Evolutionary conservation across 805 yeast genomes (phyloP).

Genomic region (Clavispora phyllophila): DNA sequence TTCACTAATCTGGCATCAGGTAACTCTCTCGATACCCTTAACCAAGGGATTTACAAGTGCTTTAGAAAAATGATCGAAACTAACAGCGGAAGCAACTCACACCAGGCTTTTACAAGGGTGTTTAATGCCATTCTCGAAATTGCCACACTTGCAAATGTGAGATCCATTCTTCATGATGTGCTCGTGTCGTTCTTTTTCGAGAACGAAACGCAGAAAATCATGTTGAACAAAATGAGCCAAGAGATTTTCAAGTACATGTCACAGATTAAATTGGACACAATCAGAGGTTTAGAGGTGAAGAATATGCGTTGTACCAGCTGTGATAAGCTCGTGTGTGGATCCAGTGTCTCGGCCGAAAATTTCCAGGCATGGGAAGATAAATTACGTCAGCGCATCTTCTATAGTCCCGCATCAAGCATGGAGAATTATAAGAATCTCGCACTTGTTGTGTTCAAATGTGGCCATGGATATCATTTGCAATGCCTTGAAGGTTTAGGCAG

Average conservation of each 20-base stretch:
- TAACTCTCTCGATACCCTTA: conserved; percentile 10
- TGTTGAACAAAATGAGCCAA: conserved; percentile 50
- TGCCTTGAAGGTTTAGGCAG: conserved; percentile 47
- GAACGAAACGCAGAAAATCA: conserved; percentile 45
- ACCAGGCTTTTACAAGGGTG: conserved; percentile 6
- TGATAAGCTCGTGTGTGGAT: conserved; percentile 70
- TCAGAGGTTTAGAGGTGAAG: conserved; percentile 56
- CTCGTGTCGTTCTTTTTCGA: conserved; percentile 64
- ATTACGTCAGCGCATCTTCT: conserved; percentile 12
- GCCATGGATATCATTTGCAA: conserved; percentile 58
- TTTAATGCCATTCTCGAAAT: conserved; percentile 11
- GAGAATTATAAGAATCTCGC: not conserved
- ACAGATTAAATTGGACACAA: conserved; percentile 34
- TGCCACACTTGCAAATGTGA: conserved; percentile 51
- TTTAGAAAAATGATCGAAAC: conserved; percentile 29
- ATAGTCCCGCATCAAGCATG: not conserved
- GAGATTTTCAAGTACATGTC: conserved; percentile 49
- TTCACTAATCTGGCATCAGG: conserved; percentile 11
- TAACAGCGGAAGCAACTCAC: conserved; percentile 8
- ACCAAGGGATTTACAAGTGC: conserved; percentile 27
- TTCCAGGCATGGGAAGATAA: conserved; percentile 56
- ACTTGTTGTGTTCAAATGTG: conserved; percentile 56
- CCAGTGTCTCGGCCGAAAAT: conserved; percentile 41
- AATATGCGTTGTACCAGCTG: conserved; percentile 67
- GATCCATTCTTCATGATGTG: conserved; percentile 56